These are phyloP conservation scores for Chytridium lagenaria DNA, from an alignment of 371 early-diverging fungal species.

Conservation along the genomic window DNA sequence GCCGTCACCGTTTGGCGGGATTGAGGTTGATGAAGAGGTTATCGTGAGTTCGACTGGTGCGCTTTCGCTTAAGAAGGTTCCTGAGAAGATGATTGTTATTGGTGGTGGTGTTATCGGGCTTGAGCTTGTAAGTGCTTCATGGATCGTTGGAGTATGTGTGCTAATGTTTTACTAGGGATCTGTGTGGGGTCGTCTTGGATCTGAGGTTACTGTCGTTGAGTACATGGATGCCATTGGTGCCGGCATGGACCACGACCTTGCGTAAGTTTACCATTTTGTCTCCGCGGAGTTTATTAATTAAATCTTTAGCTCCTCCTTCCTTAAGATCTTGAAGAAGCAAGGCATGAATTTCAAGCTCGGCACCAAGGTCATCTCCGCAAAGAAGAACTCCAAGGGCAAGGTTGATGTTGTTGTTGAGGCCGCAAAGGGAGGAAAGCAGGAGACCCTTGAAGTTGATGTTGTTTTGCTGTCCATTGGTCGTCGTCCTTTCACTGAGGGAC, in stretches of 20 bases:
- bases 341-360: slow-evolving; percentile 97
- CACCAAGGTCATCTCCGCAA: slow-evolving; percentile 92
- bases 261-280: slow-evolving; percentile 56
- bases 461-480: slow-evolving; percentile 95
- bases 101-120: slow-evolving; percentile 99
- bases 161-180: slow-evolving; percentile 67
- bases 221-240: slow-evolving; percentile 93
- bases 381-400: slow-evolving; percentile 80
- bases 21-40: slow-evolving; percentile 92
- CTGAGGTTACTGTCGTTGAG: slow-evolving; percentile 96
- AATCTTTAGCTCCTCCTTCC: slow-evolving; percentile 79
- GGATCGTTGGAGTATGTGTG: background rate
- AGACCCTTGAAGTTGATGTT: slow-evolving; percentile 84
- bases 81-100: slow-evolving; percentile 97
- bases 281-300: background rate
- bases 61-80: slow-evolving; percentile 88
- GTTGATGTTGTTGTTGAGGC: slow-evolving; percentile 92
- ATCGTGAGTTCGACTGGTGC: slow-evolving; percentile 98
- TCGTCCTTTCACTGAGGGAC: slow-evolving; percentile 90
- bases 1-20: slow-evolving; percentile 90
- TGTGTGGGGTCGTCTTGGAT: slow-evolving; percentile 95
- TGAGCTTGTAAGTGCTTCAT: slow-evolving; percentile 67
- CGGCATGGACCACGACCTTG: slow-evolving; percentile 95
- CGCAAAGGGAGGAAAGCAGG: slow-evolving; percentile 60
- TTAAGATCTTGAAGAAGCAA: slow-evolving; percentile 89